phyloP scores from a whole-genome alignment of 23 red algal species.

The Gracilaria caudata region DNA sequence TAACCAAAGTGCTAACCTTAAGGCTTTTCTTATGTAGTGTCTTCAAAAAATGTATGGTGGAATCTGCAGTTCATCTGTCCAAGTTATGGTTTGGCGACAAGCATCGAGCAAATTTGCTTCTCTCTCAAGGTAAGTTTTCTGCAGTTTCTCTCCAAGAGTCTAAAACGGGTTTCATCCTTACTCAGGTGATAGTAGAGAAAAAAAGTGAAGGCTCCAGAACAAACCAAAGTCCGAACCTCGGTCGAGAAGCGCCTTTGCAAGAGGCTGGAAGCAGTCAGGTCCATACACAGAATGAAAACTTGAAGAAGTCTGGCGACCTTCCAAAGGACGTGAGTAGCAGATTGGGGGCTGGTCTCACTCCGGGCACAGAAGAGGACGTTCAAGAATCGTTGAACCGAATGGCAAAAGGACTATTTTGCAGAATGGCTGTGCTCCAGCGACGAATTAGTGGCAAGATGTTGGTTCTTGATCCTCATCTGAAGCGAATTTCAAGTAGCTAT shows the following conservation, averaged over 20 bases:
- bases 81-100: background rate
- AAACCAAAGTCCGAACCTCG: background rate
- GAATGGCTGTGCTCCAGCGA: background rate
- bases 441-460: background rate
- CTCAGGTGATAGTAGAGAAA: background rate
- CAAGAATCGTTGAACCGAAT: background rate
- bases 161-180: background rate
- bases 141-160: background rate
- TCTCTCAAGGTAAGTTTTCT: background rate
- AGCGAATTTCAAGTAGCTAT: background rate
- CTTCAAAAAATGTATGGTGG: background rate
- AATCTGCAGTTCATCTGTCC: background rate
- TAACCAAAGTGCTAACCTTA: background rate
- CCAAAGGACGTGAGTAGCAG: background rate
- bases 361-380: background rate
- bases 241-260: background rate
- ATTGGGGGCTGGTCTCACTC: background rate
- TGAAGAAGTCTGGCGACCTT: background rate
- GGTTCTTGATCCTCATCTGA: background rate
- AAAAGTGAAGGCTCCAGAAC: background rate
- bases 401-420: background rate
- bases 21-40: background rate
- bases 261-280: background rate
- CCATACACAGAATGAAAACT: too few relatives aligned
- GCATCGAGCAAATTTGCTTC: background rate